These are phyloP conservation scores for Pyricularia sp. DNA, from an alignment of 2,329 filamentous ascomycete species.

Conservation along the genomic window DNA sequence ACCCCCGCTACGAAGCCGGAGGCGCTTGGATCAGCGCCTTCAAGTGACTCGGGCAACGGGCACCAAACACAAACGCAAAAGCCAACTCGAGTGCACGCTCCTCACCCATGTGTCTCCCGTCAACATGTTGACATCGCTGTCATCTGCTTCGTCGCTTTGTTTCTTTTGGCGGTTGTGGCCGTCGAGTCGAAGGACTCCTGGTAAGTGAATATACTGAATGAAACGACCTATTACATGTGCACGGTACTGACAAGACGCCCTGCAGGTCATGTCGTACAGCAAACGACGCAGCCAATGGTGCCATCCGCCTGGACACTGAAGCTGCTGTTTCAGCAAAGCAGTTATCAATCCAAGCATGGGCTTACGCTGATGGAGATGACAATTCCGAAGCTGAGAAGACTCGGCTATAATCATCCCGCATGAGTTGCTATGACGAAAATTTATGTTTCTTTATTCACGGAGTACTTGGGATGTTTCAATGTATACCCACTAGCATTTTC, in stretches of 20 bases:
- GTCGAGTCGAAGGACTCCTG: constrained; percentile 15
- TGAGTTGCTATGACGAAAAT: background rate
- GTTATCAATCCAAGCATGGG: background rate
- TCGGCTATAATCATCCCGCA: background rate
- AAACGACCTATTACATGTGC: background rate
- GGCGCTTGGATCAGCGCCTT: background rate
- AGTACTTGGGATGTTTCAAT: background rate
- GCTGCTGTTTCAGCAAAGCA: background rate
- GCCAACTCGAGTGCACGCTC: background rate
- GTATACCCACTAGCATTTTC: background rate
- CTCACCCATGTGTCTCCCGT: background rate
- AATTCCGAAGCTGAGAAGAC: background rate
- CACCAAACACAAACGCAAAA: background rate
- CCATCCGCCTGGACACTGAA: background rate
- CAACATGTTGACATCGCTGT: constrained; percentile 6
- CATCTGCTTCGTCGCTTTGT: constrained; percentile 16
- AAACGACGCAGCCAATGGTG: background rate
- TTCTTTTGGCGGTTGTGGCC: constrained; percentile 16
- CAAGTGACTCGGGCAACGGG: background rate
- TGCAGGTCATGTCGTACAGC: background rate
- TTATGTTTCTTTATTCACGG: background rate
- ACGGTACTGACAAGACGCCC: background rate
- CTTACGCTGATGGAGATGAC: constrained; percentile 1
- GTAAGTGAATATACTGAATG: constrained; percentile 9
- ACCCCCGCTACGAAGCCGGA: background rate